A percentile compares a stretch with the other conserved stretches of the same genome.
Conservation (phyloP, 805 yeast species). For the Teunomyces pallodes region DNA sequence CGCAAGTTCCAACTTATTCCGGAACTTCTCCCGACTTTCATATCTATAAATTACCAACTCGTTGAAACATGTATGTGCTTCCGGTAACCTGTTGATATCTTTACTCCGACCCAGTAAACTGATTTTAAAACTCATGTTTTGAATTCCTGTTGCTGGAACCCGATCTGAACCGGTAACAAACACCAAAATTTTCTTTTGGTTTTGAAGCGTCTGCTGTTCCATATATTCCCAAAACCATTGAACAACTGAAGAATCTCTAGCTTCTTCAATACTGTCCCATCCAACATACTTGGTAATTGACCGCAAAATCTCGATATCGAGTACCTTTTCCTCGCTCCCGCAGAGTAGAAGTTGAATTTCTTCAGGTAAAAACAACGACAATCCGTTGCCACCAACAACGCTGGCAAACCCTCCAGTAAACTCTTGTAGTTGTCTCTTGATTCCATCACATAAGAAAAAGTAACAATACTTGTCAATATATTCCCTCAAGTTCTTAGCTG, state of each 20-base stretch:
- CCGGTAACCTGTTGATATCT: constrained; percentile 58
- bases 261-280: constrained; percentile 45
- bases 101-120: constrained; percentile 39
- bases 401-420: constrained; percentile 70
- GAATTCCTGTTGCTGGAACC: constrained; percentile 89
- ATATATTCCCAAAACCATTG: constrained; percentile 89
- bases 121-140: constrained; percentile 71
- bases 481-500: constrained; percentile 50
- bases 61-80: constrained; percentile 94
- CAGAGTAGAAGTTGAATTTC: constrained; percentile 78
- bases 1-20: constrained; percentile 61
- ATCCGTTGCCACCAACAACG: constrained; percentile 78
- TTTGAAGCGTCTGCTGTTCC: constrained; percentile 36
- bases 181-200: constrained; percentile 62
- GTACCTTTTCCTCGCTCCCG: constrained; percentile 65
- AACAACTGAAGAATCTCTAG: constrained; percentile 42
- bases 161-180: constrained; percentile 92
- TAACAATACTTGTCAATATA: constrained; percentile 65
- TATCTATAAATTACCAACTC: constrained; percentile 79
- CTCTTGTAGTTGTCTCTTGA: constrained; percentile 50
- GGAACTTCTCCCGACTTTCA: constrained; percentile 49
- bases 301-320: constrained; percentile 65
- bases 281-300: constrained; percentile 75
- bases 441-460: constrained; percentile 57
- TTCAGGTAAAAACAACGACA: constrained; percentile 74